Percentiles rank a stretch among this genome's conserved stretches.
Conservation (phyloP, 345 rosid species). For the Hibiscus trionum region DNA sequence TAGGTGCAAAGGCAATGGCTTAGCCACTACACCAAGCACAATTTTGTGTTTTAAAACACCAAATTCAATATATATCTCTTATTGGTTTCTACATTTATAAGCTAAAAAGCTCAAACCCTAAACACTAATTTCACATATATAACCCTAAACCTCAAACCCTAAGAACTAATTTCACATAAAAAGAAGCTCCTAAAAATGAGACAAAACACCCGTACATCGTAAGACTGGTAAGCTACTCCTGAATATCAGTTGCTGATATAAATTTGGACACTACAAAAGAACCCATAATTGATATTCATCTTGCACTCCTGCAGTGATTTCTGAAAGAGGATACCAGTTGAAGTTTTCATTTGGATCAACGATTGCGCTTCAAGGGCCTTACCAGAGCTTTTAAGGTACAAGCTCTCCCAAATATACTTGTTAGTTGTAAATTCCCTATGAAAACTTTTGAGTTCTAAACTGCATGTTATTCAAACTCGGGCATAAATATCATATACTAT, state of each 20-base stretch:
- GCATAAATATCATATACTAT: not conserved
- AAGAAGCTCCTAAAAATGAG: not conserved
- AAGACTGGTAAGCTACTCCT: not conserved
- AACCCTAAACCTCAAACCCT: no score
- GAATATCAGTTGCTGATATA: no score
- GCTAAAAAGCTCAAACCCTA: no score
- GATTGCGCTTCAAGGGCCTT: not conserved
- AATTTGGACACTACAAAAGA: slow-evolving; percentile 8
- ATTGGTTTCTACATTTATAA: no score
- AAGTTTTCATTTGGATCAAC: not conserved
- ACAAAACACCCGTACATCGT: not conserved
- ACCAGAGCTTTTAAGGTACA: no score
- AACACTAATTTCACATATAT: no score
- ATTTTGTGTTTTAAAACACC: no score
- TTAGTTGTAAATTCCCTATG: not conserved
- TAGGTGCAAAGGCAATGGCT: no score
- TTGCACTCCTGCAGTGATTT: not conserved
- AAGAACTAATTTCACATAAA: no score
- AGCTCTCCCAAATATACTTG: not conserved
- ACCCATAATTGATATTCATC: not conserved
- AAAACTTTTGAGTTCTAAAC: not conserved
- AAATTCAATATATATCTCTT: no score
- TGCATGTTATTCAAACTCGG: not conserved
- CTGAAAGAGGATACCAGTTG: slow-evolving; percentile 7
- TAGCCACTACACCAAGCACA: no score